Conservation (phyloP, 208 protist species). For the Leishmania turanica region DNA sequence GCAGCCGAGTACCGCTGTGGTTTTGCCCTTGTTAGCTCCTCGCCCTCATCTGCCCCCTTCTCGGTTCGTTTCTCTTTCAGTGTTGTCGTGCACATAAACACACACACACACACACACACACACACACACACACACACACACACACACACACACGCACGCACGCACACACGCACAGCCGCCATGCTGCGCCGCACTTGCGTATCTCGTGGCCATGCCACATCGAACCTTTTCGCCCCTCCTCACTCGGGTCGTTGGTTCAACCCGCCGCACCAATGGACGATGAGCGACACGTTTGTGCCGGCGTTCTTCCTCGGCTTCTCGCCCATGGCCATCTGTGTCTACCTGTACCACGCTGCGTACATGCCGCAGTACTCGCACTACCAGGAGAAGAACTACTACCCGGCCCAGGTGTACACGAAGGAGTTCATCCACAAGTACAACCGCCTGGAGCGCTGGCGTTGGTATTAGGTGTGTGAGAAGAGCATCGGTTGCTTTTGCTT, state of each 20-base stretch:
- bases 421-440: conserved; percentile 93
- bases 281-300: conserved; percentile 87
- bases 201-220: conserved; percentile 81
- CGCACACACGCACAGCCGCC: not conserved
- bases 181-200: conserved; percentile 81
- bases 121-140: not conserved
- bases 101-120: not conserved
- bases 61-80: not conserved
- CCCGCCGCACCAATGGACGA: conserved; percentile 92
- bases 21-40: not conserved
- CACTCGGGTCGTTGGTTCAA: conserved; percentile 93
- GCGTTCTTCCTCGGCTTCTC: conserved; percentile 83
- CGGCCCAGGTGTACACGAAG: conserved; percentile 88
- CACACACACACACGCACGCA: not conserved
- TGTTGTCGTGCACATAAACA: not conserved
- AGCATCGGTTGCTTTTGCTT: conserved; percentile 11
- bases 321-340: conserved; percentile 79
- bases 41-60: not conserved
- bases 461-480: conserved; percentile 56
- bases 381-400: conserved; percentile 94
- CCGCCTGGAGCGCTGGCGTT: conserved; percentile 89
- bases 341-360: conserved; percentile 89
- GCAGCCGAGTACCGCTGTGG: not conserved
- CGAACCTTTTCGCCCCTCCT: conserved; percentile 88
- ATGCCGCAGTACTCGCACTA: conserved; percentile 92